Base-by-base conservation (phyloP, 73 alveolate genomes). In the Tetrahymena malaccensis region DNA sequence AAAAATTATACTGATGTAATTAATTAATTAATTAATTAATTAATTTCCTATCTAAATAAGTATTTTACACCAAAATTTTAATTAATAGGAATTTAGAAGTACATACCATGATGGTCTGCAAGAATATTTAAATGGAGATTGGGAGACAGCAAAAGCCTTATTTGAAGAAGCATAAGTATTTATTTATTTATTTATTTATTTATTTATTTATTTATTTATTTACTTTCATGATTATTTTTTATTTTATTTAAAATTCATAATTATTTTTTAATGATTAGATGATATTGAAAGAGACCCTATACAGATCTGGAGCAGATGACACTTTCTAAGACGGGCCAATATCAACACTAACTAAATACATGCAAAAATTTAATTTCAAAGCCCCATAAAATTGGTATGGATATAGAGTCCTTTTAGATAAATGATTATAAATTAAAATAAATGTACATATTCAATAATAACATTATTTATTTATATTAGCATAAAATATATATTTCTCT, bases 331-430 rank as follows among this genome's bases (percentile, higher is more conserved):
- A 96, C 43, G 98, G 98, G 27, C 96, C 98, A 6, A 93, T 96
- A 31, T 58, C 93, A 83, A 94, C 96, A 22, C 85, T 96, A 13
- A 55, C 94, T 21, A 96, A 96, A 70, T 94, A 96, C 15, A 96
- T 96, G 43, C 95, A 96, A 83, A 44, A 93, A 31, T 40, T 25
- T 35, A 96, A 96, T 22, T 97, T 97, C 34, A 94, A 94, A 55
- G 98, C 99, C 56, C 99, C 99, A 10, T 34, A 85, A 9, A 98
- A 97, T 89, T 98, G 99, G 99, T 85, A 95, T 17, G 99, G 99
- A 25, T 98, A 85, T 84, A 98, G 99, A 96, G 97, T 50, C 35
- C 95, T 98, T 43, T 96, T 98, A 83, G 98, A 97, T 85, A 98
- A 98, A 95, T 98, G 98, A 98, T 27, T 70, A 27, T 70, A 27